Conservation (phyloP, 176 grass and related monocot species). For the Lolium rigidum region DNA sequence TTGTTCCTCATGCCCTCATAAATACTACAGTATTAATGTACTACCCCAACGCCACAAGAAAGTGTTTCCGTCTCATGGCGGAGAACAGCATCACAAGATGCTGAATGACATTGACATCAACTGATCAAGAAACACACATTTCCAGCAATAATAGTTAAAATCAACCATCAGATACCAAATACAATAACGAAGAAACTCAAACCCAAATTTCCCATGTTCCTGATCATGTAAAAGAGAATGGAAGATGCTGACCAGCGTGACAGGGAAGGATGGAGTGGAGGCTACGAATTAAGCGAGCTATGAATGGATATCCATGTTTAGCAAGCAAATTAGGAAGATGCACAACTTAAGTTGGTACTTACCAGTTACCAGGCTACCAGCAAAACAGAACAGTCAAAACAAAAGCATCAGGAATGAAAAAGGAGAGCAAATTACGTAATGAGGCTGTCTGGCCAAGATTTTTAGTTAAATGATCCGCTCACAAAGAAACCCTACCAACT, state of each 20-base stretch:
- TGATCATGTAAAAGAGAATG: not conserved
- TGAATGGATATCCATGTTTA: not conserved
- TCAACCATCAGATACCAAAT: not conserved
- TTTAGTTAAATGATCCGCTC: not conserved
- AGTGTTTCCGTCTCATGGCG: not conserved
- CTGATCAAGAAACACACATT: constrained; percentile 17
- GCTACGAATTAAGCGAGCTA: not conserved
- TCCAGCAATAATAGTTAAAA: not conserved
- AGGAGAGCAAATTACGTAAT: not conserved
- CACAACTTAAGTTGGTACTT: not conserved
- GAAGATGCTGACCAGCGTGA: not conserved
- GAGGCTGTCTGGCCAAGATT: not conserved
- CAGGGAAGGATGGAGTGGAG: not conserved
- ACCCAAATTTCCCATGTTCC: not conserved
- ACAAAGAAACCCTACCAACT: not conserved
- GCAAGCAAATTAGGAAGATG: not conserved
- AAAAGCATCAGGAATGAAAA: constrained; percentile 24
- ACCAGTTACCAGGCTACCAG: not conserved
- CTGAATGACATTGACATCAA: not conserved
- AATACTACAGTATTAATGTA: constrained; percentile 11
- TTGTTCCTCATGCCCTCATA: constrained; percentile 22
- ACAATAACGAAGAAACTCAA: not conserved
- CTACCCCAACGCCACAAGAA: constrained; percentile 11
- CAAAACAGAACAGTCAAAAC: not conserved
- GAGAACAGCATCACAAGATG: not conserved